These are phyloP conservation scores for Fistulifera solaris DNA, from an alignment of 108 stramenopile genomes.

Conservation along the genomic window DNA sequence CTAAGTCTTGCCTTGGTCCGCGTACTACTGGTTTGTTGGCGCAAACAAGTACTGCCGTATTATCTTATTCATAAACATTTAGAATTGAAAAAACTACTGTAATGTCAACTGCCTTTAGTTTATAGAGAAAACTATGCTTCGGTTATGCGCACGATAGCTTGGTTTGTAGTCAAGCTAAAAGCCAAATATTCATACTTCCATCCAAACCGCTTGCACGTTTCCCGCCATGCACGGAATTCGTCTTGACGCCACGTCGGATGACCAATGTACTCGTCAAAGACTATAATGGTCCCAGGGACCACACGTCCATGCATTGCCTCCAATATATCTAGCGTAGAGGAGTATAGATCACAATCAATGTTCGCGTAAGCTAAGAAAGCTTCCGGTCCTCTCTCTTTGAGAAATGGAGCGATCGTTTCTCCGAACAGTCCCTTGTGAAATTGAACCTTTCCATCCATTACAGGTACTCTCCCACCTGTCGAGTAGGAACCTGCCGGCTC, in stretches of 20 bases:
- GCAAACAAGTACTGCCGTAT: too few relatives aligned
- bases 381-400: constrained; percentile 30
- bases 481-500: constrained; percentile 72
- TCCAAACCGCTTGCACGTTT: constrained; percentile 80
- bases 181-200: constrained; percentile 84
- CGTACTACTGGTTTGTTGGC: too few relatives aligned
- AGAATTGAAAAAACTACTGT: too few relatives aligned
- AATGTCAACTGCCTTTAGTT: not conserved
- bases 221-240: constrained; percentile 79
- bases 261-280: constrained; percentile 80
- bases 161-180: constrained; percentile 71
- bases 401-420: constrained; percentile 63
- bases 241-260: constrained; percentile 82
- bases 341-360: constrained; percentile 82
- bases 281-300: constrained; percentile 67
- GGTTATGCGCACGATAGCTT: constrained; percentile 69
- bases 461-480: constrained; percentile 66
- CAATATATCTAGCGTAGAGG: constrained; percentile 65
- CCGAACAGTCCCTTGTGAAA: constrained; percentile 77
- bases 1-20: too few relatives aligned
- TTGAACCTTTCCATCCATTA: constrained; percentile 47
- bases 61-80: too few relatives aligned
- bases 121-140: constrained; percentile 17
- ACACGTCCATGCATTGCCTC: constrained; percentile 68
- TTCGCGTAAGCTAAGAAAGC: constrained; percentile 75